Base-by-base conservation (phyloP, 352 stramenopile genomes). In the Globisporangium acanthophoron region DNA sequence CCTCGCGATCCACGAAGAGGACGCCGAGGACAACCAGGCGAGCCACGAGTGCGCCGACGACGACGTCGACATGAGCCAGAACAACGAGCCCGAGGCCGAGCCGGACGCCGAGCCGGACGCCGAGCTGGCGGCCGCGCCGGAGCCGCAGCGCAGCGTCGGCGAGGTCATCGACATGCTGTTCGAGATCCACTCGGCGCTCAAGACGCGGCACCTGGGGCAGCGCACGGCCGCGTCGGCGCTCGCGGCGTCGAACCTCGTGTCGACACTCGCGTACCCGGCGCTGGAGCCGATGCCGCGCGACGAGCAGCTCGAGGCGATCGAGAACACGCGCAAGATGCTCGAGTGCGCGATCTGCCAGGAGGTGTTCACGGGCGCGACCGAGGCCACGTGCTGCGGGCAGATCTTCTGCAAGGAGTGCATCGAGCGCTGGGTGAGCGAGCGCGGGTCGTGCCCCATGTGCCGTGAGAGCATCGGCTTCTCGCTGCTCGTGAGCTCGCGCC, bases 321-420 rank as follows among this genome's bases (percentile, higher is more conserved):
- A 93, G 44, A 90, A 93, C 68, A 90, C 78, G 16, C 70, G 79
- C 52, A 90, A 90, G 70, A 93, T 93, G 84, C 81, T 93, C 15
- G 81, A 93, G 62, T 93, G 84, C 54, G 81, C 84, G 20, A 90
- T 93, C 53, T 93, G 84, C 63, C 84, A 93, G 59, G 84, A 93
- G 39, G 76, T 92, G 8, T 93, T 93, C 50, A 85, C 76, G 0
- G 60, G 64, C 7, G 84, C 84, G 0, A 92, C 80, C 3, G 84
- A 93, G 45, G 81, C 84, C 3, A 90, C 76, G 20, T 93, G 84
- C 67, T 93, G 84, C 58, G 84, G 84, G 21, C 81, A 91, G 65
- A 88, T 93, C 45, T 93, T 93, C 62, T 90, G 81, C 70, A 91
- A 91, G 61, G 66, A 83, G 39, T 86, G 76, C 65, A 93, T 93